These are phyloP conservation scores for Aristolochia californica DNA, from an alignment of 164 flowering plant genomes.

Conservation along the genomic window DNA sequence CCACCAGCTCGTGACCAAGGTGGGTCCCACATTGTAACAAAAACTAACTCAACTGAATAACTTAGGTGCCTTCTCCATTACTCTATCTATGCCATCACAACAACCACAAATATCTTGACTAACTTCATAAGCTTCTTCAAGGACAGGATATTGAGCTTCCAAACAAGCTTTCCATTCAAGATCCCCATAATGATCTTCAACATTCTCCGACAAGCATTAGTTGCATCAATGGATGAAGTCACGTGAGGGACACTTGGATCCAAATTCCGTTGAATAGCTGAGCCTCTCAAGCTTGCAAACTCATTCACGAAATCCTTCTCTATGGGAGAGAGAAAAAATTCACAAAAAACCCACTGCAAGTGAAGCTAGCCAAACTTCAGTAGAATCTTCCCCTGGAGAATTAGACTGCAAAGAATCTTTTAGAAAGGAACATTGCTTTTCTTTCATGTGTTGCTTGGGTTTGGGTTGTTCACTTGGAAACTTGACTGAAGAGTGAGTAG, in stretches of 20 bases:
- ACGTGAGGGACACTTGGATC: conserved; percentile 50
- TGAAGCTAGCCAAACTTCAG: conserved; percentile 19
- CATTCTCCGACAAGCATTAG: conserved; percentile 47
- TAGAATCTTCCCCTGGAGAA: conserved; percentile 1
- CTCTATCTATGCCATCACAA: no score
- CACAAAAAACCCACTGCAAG: conserved; percentile 55
- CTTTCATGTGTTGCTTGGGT: conserved; percentile 10
- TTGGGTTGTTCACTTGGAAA: conserved; percentile 57
- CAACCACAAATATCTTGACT: no score
- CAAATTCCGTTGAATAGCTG: conserved; percentile 39
- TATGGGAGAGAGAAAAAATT: conserved; percentile 57
- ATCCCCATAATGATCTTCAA: conserved; percentile 58
- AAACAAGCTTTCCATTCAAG: conserved; percentile 47
- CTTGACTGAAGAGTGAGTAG: conserved; percentile 41
- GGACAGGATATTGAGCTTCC: no score
- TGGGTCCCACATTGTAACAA: no score
- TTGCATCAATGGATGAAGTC: conserved; percentile 47
- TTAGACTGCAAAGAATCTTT: conserved; percentile 12
- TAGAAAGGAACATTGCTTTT: background rate
- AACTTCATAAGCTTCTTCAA: no score
- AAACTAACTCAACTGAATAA: no score
- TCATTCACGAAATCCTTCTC: conserved; percentile 51
- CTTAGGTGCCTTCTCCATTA: no score
- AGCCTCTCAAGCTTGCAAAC: conserved; percentile 37
- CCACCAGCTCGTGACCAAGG: no score